Base-by-base conservation (phyloP, 805 yeast species). In the Wickerhamomyces rabaulensis region DNA sequence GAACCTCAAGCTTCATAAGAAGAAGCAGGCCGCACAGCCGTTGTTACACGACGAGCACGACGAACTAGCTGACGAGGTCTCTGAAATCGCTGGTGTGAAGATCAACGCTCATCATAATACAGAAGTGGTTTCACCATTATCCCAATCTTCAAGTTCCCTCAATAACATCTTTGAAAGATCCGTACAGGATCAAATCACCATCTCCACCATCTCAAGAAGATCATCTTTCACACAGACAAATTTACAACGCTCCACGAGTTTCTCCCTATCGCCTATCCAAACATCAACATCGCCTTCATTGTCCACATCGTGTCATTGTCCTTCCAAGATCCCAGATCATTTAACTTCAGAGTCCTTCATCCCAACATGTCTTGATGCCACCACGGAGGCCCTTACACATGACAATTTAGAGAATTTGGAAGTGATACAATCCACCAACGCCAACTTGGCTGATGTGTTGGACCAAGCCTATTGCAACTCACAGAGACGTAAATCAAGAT, bases 361-460 rank as follows among this genome's bases (percentile, higher is more conserved):
- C 20, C 86, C 95, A 2, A 91, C 96, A 1, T 87, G 87, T 9
- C 69, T 88, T 55, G 95, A 87, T 57, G 88, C 95, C 9, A 78
- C 94, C 6, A 75, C 82, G 16, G 79, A 84, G 48, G 67, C 85
- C 27, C 70, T 81, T 39, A 76, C 81, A 15, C 80, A 80, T 56
- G 57, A 66, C 12, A 79, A 84, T 55, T 73, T 88, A 48, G 83
- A 84, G 51, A 74, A 76, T 45, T 79, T 87, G 12, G 91, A 86
- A 48, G 77, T 88, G 63, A 80, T 87, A 16, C 81, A 81, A 55
- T 69, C 83, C 26, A 68, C 82, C 46, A 31, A 39, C 35, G 16
- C 17, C 12, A 47, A 44, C 16, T 15, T 47, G n/a, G 44, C 29
- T 7, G 50, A 47, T 17, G 36, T 43, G 6, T 37, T 36, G 39